Base-by-base conservation (phyloP, 306 rosid genomes). In the Glycine soja region DNA sequence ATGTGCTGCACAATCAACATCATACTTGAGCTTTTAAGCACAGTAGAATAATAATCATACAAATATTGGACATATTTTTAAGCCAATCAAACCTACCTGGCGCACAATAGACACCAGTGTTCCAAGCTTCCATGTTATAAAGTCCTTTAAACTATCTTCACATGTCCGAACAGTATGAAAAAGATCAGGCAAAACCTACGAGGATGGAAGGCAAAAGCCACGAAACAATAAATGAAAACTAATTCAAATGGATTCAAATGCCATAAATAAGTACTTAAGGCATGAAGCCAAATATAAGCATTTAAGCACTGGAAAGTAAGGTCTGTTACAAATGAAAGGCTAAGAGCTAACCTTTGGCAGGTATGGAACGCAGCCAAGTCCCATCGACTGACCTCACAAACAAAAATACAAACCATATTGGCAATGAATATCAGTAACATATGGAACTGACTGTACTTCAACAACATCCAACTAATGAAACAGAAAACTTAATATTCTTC, bases 71-170 rank as follows among this genome's bases (percentile, higher is more conserved):
- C 9, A 14, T 38, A 68, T 63, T 74, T 75, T 78, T 3, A 75
- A 48, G 47, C 71, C 43, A 72, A 42, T 61, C 7, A 74, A 57
- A 77, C 63, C 53, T 81, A 94, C 98, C 97, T 94, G 99, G 74
- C 96, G 96, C 87, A 93, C 99, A 82, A 95, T 93, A 84, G 99
- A 95, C 81, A 93, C 98, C 82, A 95, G 86, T 38, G 97, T 95
- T 79, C 99, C 99, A 77, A 95, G 98, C 90, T 93, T 95, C 99
- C 99, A 90, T 47, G 99, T 95, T 71, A 95, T 92, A 40, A 93
- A 91, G 83, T 95, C 99, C 88, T 90, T 95, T 66, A 95, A 83
- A 68, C 88, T 90, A 84, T 95, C 99, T 87, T 95, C 99, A 78
- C 99, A 95, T 57, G 94, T 90, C 19, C 97, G 92, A 80, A 95